Evolutionary conservation across 371 early-diverging fungal species (phyloP).

Genomic region (Rhizopus sp.): DNA sequence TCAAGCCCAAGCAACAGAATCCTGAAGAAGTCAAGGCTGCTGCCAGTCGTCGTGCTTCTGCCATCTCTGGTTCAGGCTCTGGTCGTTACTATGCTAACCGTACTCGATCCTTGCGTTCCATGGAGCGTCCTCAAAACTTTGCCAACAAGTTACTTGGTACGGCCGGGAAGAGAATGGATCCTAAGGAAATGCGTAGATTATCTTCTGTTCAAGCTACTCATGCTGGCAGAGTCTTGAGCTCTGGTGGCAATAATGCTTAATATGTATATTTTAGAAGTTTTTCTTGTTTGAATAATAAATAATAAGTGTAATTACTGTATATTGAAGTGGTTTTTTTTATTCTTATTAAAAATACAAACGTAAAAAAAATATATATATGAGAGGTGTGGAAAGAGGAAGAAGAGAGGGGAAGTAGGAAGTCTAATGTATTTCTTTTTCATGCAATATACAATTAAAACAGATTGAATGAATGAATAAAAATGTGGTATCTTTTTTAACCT

Average conservation of each 20-base stretch:
- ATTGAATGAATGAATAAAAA: neutral
- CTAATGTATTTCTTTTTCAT: neutral
- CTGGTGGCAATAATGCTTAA: neutral
- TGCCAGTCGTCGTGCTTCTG: constrained; percentile 30
- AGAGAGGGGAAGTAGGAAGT: too few relatives aligned
- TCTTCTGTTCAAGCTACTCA: constrained; percentile 37
- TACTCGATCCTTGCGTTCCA: constrained; percentile 24
- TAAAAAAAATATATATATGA: too few relatives aligned
- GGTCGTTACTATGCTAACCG: constrained; percentile 40
- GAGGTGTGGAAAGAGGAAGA: too few relatives aligned
- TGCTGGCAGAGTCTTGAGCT: neutral
- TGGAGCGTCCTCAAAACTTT: constrained; percentile 37
- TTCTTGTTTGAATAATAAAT: neutral
- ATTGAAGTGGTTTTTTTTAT: too few relatives aligned
- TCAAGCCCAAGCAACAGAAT: constrained; percentile 37
- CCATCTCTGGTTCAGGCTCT: constrained; percentile 28
- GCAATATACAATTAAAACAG: constrained; percentile 2
- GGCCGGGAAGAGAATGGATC: constrained; percentile 27
- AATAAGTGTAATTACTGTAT: neutral
- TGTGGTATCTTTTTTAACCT: constrained; percentile 23
- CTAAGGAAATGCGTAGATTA: constrained; percentile 49
- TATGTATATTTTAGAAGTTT: neutral
- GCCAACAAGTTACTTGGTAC: constrained; percentile 26
- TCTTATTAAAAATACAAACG: too few relatives aligned
- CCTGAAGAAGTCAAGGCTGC: constrained; percentile 12